Evolutionary conservation across 83 land plant genomes (phyloP).

Genomic region (Picea mariana): DNA sequence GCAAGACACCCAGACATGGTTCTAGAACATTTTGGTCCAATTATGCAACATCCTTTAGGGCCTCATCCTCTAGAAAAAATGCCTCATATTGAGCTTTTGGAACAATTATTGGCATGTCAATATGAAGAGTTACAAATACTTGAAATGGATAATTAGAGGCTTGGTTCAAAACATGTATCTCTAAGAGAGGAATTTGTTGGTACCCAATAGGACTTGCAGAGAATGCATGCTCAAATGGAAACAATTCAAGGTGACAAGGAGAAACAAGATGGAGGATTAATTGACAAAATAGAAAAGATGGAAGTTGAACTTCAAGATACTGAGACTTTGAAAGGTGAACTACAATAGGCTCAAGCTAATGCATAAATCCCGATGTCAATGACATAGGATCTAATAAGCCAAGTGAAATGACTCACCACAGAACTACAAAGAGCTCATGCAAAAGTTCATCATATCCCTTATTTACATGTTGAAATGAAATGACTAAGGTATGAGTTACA

Average conservation of each 20-base stretch:
- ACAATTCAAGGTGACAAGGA: constrained; percentile 54
- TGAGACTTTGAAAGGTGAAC: constrained; percentile 50
- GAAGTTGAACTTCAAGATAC: constrained; percentile 52
- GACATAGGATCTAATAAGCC: constrained; percentile 44
- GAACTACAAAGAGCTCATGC: no score
- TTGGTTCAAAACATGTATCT: constrained; percentile 53
- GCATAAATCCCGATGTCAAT: constrained; percentile 34
- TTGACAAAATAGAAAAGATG: constrained; percentile 54
- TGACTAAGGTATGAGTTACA: constrained; percentile 46
- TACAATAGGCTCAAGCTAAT: constrained; percentile 58
- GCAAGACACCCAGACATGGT: constrained; percentile 39
- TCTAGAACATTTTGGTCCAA: constrained; percentile 45
- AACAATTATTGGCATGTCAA: constrained; percentile 53
- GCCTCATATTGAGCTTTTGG: constrained; percentile 28
- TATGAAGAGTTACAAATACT: constrained; percentile 58
- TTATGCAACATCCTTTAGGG: constrained; percentile 16
- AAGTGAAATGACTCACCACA: constrained; percentile 38
- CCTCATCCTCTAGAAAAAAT: constrained; percentile 30
- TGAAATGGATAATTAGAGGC: constrained; percentile 53
- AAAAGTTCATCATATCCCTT: constrained; percentile 40
- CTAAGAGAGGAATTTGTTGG: constrained; percentile 60
- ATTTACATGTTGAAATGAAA: constrained; percentile 48
- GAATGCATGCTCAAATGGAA: constrained; percentile 41
- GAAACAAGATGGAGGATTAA: constrained; percentile 45
- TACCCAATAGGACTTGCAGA: constrained; percentile 48